phyloP scores from a whole-genome alignment of 345 rosid genomes.

The Geranium brycei region DNA sequence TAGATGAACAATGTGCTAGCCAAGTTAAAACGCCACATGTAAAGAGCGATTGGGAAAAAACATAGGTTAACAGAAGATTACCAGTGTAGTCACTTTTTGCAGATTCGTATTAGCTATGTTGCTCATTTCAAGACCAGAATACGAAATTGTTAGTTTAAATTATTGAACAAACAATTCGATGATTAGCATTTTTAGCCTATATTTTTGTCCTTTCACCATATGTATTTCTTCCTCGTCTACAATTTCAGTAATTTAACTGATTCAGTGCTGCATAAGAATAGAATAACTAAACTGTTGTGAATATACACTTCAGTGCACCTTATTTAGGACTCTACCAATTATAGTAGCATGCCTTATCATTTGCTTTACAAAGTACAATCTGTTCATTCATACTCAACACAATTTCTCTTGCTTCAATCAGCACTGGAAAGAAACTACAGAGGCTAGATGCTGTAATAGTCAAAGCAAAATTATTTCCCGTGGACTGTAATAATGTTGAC shows the following conservation, averaged over 20 bases:
- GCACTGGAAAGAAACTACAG: constrained; percentile 54
- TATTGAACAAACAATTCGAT: not conserved
- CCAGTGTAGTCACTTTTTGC: not conserved
- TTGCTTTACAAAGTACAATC: not conserved
- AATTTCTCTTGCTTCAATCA: constrained; percentile 18
- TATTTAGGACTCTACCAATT: not conserved
- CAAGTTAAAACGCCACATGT: not conserved
- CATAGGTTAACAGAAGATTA: not conserved
- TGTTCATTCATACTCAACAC: constrained; percentile 5
- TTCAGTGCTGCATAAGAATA: not conserved
- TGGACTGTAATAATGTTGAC: constrained; percentile 80
- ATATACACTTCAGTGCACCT: not conserved
- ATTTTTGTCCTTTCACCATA: too few species aligned
- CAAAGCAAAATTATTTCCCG: constrained; percentile 53
- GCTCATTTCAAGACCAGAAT: not conserved
- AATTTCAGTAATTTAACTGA: not conserved
- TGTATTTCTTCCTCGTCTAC: not conserved
- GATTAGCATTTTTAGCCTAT: not conserved
- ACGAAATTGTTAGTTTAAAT: not conserved
- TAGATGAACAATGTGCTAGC: not conserved
- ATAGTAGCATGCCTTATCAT: not conserved
- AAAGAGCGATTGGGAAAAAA: not conserved
- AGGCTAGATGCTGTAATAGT: constrained; percentile 60
- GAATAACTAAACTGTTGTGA: not conserved
- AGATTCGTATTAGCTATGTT: too few species aligned